phyloP scores from a whole-genome alignment of 139 green algal species.

The Pseudopediastrum boryanum region DNA sequence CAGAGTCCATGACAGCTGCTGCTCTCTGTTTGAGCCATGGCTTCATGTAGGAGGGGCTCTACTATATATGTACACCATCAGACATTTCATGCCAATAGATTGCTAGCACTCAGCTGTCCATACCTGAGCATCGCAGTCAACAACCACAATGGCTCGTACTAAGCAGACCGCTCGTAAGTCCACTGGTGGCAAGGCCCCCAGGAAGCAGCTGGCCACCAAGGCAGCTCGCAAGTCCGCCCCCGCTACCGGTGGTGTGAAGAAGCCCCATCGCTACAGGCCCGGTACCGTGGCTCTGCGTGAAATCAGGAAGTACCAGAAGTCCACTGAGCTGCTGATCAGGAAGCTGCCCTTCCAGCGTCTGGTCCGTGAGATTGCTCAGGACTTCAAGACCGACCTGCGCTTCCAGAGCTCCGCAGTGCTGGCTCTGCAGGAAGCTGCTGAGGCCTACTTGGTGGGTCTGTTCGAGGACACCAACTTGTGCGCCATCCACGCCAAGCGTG shows the following conservation, averaged over 20 bases:
- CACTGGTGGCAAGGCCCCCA: constrained; percentile 92
- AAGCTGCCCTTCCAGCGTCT: constrained; percentile 97
- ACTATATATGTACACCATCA: too few species aligned
- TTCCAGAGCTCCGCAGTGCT: constrained; percentile 96
- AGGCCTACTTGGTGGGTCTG: constrained; percentile 97
- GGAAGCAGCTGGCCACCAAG: constrained; percentile 93
- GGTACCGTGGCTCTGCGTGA: constrained; percentile 91
- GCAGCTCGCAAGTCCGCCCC: constrained; percentile 88
- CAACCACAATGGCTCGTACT: constrained; percentile 98
- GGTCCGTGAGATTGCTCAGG: constrained; percentile 97
- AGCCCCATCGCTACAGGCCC: constrained; percentile 89
- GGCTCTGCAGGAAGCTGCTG: constrained; percentile 95
- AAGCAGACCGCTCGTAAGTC: constrained; percentile 98
- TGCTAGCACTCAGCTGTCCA: too few species aligned
- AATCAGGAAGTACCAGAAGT: constrained; percentile 97
- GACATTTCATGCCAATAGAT: too few species aligned
- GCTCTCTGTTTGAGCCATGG: too few species aligned
- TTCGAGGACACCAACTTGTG: constrained; percentile 98
- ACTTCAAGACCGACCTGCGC: constrained; percentile 99
- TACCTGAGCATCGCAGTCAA: too few species aligned
- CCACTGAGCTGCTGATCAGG: constrained; percentile 94
- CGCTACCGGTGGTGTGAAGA: constrained; percentile 91
- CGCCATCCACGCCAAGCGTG: constrained; percentile 96
- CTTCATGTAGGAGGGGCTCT: too few species aligned
- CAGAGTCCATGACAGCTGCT: too few species aligned